Base-by-base conservation (phyloP, 345 rosid genomes). In the Physaria fendleri region DNA sequence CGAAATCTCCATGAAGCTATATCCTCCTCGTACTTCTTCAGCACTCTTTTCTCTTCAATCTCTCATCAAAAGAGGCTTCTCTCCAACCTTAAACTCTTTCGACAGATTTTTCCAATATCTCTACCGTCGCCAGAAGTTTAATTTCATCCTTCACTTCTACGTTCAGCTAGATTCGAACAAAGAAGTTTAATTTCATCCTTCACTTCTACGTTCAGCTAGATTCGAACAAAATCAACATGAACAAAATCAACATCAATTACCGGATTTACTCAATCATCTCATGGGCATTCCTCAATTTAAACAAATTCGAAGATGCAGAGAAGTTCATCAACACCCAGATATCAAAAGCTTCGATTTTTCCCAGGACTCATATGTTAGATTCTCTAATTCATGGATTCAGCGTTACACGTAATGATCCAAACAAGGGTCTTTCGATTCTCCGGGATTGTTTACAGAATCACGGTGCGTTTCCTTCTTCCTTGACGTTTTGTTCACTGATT, bases 381-480 rank as follows among this genome's bases (percentile, higher is more conserved):
- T 74, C 74, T 56, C 69, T 88, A 2, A 74, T 88, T 60, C 78
- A 55, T 61, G 90, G 85, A 11, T 56, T 78, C 47, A 63, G 81
- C 38, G 18, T 71, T 40, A 34, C 72, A 35, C 68, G 37, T 2
- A 57, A 74, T 17, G 80, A 85, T 71, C 86, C 86, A 0, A 69
- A 54, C 6, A 81, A 67, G 69, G 86, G 77, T 1, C 59, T 88
- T 38, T 70, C 48, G 6, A 41, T 79, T 27, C 76, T 88, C 50
- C 61, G 65, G 8, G 74, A 78, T 23, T 81, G 79, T 69, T 74
- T 83, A 51, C 46, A 53, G 60, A 75, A 58, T 74, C 60, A 67
- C 62, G 75, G 84, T 72, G 64, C 73, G 38, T 61, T 85, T 73
- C 94, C 85, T 18, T 82, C 88, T 70, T 82, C 81, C 40, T 72